Evolutionary conservation across 106 monocot genomes (phyloP).

Genomic region (Dendrobium huoshanense): DNA sequence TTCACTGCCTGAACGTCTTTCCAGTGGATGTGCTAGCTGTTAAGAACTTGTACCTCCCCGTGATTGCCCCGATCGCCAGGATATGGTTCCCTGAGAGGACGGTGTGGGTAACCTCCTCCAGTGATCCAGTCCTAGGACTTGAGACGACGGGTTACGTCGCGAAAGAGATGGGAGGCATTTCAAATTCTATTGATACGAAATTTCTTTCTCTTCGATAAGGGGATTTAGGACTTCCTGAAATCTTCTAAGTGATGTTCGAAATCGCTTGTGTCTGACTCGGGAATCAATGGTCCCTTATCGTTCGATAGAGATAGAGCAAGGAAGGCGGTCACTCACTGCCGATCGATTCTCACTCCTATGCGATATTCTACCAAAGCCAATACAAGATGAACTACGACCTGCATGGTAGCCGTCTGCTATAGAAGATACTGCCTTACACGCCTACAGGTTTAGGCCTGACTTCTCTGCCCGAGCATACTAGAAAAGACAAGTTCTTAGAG

Average conservation of each 20-base stretch:
- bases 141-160: neutral
- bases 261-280: neutral
- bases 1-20: neutral
- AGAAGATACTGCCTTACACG: too few relatives aligned
- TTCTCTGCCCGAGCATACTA: too few relatives aligned
- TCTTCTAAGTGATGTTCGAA: neutral
- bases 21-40: slow-evolving; percentile 2
- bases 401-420: too few relatives aligned
- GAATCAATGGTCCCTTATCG: neutral
- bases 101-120: neutral
- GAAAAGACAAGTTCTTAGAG: too few relatives aligned
- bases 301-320: too few relatives aligned
- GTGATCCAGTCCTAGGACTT: slow-evolving; percentile 1
- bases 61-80: neutral
- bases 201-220: neutral
- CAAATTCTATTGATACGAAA: neutral
- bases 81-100: neutral
- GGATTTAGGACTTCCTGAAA: slow-evolving; percentile 2
- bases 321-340: too few relatives aligned
- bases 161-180: neutral
- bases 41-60: neutral
- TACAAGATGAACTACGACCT: too few relatives aligned
- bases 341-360: too few relatives aligned
- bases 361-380: too few relatives aligned
- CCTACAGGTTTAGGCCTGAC: too few relatives aligned